Evolutionary conservation across 2,329 filamentous ascomycete genomes (phyloP), one percentile per base, ranked within the genome.

Genomic region (Fusarium subglutinans): DNA sequence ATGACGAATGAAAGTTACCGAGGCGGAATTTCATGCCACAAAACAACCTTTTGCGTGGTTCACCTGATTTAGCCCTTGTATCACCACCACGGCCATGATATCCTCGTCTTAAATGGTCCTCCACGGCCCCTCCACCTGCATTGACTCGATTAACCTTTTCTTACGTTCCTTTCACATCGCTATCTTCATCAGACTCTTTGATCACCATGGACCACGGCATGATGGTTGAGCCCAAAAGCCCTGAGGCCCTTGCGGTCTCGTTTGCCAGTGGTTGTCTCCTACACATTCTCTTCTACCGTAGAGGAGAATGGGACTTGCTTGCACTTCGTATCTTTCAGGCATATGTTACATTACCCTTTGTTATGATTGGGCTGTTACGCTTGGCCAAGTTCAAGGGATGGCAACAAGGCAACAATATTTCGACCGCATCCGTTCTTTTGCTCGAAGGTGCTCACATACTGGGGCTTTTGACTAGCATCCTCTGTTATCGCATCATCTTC

Each of bases 241-340:
- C 28, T 4, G 37, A 61, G 12, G 20, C 26, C 13, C 50, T 56
- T 15, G 24, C n/a, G 10, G 35, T 44, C 22, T 40, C 43, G 4
- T 61, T 61, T 22, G 17, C 22, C 5, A 65, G 30, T 14, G 74
- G 75, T 13, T 64, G 24, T 17, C 54, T 22, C 17, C 61, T 13
- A 10, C 79, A 80, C 33, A 28, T 70, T 20, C 65, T 75, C 40
- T 35, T 70, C 12, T 79, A 78, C 45, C 73, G 76, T 3, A 56
- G 66, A 6, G 78, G 78, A n/a, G 79, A 80, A 41, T 79, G 78
- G 78, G 78, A 80, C 43, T 18, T 64, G 12, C 30, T 69, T 20
- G 72, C 64, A 2, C 57, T 71, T 10, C 59, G 57, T 14, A 56
- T 79, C 10, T n/a, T 75, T 9, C 55, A 66, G 3, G 30, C 59